Evolutionary conservation across 1,139 yeast genomes (phyloP), one percentile per base, ranked within the genome.

Genomic region (Blastobotrys illinoisensis): DNA sequence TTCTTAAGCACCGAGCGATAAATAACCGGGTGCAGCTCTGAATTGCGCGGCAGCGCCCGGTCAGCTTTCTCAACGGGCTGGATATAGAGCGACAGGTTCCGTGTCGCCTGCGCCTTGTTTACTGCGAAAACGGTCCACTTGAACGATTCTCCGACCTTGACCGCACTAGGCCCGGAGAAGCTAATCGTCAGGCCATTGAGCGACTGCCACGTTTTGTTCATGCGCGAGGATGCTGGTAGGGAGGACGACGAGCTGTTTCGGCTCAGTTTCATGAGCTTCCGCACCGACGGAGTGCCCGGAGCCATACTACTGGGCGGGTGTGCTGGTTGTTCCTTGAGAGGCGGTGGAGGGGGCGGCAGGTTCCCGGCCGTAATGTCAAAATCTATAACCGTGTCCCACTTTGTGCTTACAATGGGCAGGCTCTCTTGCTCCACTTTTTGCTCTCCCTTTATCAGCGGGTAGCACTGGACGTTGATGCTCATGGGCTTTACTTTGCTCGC

Each of bases 81-180:
- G 32, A 71, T 65, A 58, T 55, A 84, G 61, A 62, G 79, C 73
- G 68, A 83, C 69, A 60, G 75, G 69, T 57, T 76, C 69, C 58
- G 70, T 62, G 26, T 49, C 1, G 67, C 57, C 16, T 62, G 61
- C 3, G 84, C 74, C 56, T 77, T 77, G 70, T 87, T 88, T 54
- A 86, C 78, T 1, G 87, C 84, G 64, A 84, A 88, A 4, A 87
- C 75, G 54, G 77, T 79, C 88, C 93, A 83, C 53, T 74, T 77
- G 60, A 81, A 80, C 4, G 77, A 74, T 53, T 82, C 79, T 1
- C 95, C 95, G 13, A 85, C 69, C 58, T 76, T 74, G 5, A 85
- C 81, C 46, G 78, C 73, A 14, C 86, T 78, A 13, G 81, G 80
- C 0, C 95, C 95, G 3, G 78, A 74, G 57, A 87, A 83, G 7